Percentiles rank a stretch among this genome's conserved stretches.
Conservation (phyloP, 345 rosid genomes). For the Linum trigynum region DNA sequence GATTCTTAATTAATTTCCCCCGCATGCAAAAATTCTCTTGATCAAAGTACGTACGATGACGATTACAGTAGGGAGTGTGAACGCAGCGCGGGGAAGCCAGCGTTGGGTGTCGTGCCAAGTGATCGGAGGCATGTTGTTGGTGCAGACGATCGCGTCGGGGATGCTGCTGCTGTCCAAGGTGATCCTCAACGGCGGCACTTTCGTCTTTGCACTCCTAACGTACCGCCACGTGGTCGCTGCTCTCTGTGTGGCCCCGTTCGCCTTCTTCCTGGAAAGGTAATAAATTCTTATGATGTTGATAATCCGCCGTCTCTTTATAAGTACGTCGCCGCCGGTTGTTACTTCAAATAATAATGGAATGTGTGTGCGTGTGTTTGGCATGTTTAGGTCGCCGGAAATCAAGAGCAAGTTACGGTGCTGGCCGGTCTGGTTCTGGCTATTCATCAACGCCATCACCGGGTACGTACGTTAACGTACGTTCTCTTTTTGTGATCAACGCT, state of each 20-base stretch:
- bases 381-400: slow-evolving; percentile 22
- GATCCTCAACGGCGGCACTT: slow-evolving; percentile 27
- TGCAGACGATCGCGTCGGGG: slow-evolving; percentile 36
- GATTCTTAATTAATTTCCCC: no score
- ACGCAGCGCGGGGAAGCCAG: slow-evolving; percentile 5
- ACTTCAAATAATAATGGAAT: background rate
- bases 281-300: background rate
- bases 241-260: slow-evolving; percentile 38
- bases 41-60: no score
- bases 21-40: no score
- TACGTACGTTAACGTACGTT: slow-evolving; percentile 8
- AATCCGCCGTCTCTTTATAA: background rate
- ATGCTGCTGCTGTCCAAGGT: slow-evolving; percentile 34
- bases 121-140: slow-evolving; percentile 29
- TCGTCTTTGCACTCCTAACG: slow-evolving; percentile 36
- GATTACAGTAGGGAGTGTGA: background rate
- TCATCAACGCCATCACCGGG: slow-evolving; percentile 35
- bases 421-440: slow-evolving; percentile 32
- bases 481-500: background rate
- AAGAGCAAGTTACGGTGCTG: slow-evolving; percentile 15
- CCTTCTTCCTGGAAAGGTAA: slow-evolving; percentile 37
- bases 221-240: slow-evolving; percentile 44
- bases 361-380: background rate
- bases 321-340: background rate
- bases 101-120: slow-evolving; percentile 13